Evolutionary conservation across 805 yeast genomes (phyloP).

Genomic region (Monosporozyma unispora): DNA sequence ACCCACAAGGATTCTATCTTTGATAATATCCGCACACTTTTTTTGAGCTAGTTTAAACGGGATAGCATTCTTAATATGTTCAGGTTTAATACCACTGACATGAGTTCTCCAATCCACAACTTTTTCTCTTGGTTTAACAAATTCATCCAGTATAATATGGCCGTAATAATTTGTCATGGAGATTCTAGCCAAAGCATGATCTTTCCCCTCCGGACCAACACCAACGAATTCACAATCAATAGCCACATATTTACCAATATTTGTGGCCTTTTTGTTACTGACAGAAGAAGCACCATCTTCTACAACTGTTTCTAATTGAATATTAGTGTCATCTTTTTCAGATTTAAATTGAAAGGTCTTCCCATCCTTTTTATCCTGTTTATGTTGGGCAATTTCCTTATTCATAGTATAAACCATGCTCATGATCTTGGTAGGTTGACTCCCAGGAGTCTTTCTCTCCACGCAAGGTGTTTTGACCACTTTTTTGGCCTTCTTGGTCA

Average conservation of each 20-base stretch:
- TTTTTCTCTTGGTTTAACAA: conserved; percentile 62
- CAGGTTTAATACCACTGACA: conserved; percentile 79
- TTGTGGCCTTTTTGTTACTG: conserved; percentile 26
- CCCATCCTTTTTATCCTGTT: conserved; percentile 18
- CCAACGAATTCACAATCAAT: conserved; percentile 96
- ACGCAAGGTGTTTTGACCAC: conserved; percentile 2
- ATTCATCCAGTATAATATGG: conserved; percentile 57
- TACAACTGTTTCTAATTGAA: not conserved
- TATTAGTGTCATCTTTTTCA: not conserved
- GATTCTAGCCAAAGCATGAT: conserved; percentile 73
- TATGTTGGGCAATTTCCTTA: conserved; percentile 19
- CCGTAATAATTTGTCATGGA: conserved; percentile 83
- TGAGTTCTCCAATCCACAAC: conserved; percentile 91
- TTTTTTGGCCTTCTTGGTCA: conserved; percentile 7
- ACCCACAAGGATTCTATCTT: conserved; percentile 61
- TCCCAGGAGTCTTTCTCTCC: conserved; percentile 5
- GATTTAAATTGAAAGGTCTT: conserved; percentile 15
- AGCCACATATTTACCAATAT: conserved; percentile 66
- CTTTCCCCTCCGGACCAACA: conserved; percentile 62
- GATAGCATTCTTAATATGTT: conserved; percentile 59
- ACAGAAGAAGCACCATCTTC: conserved; percentile 1
- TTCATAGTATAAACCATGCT: conserved; percentile 27
- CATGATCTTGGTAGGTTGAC: conserved; percentile 16
- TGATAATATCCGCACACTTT: conserved; percentile 42
- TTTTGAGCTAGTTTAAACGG: conserved; percentile 58